Base-by-base conservation (phyloP, 805 yeast species). In the Nematodospora valgi region DNA sequence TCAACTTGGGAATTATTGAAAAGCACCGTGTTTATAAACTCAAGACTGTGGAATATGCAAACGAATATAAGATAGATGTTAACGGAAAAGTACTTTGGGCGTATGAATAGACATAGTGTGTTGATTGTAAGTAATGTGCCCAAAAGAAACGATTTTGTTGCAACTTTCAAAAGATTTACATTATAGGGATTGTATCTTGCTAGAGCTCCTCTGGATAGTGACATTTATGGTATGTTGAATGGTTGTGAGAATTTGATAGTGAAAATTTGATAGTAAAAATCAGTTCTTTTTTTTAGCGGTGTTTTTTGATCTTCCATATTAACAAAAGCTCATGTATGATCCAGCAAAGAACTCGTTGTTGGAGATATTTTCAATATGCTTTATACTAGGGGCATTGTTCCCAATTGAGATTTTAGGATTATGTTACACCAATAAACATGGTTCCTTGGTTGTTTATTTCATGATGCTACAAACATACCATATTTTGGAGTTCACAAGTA, bases 1-100 rank as follows among this genome's bases (percentile, higher is more conserved):
- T 78, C 79, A 1, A 82, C 82, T 49, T 80, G 78, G 4, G 66
- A 56, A 3, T 79, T 69, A 51, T 91, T 88, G 59, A 69, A 87
- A 34, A 65, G 61, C 0, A 95, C 88, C 0, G 98, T 93, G 25
- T 79, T 73, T 49, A 73, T 76, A 54, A 81, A 93, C 60, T 93
- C 98, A 14, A 86, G 54, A 47, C 85, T 74, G 55, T 93, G 98
- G 60, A 91, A 93, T 0, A 70, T 18, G 3, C 82, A 56, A 7
- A 85, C 52, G 1, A 74, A 54, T 8, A 70, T 54, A 7, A 82
- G 39, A 53, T 84, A 87, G 0, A 77, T 18, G 21, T 34, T 35
- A 8, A 47, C 9, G 13, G 6, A 7, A 20, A 12, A 15, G 11
- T 22, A 22, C 2, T 23, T 6, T 17, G 28, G 14, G 13, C 14